Evolutionary conservation across 202 grass and related monocot species (phyloP).

Genomic region (Saccharum hybrid): DNA sequence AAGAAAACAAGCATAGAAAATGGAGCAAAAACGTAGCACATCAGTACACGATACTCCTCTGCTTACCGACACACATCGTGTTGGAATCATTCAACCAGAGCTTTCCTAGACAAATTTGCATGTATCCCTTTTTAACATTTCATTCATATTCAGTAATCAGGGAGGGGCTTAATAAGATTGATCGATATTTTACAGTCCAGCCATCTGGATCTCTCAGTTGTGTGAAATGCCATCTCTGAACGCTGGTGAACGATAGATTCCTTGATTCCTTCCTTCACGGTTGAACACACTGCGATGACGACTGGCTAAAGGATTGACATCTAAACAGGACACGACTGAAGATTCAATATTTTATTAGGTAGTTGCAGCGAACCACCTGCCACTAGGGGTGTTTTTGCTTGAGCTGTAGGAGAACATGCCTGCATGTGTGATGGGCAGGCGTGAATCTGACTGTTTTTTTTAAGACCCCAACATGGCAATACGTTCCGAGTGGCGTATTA

Average conservation of each 20-base stretch:
- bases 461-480: background rate
- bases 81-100: background rate
- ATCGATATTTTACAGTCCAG: background rate
- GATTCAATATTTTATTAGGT: constrained; percentile 9
- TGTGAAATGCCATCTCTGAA: background rate
- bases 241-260: background rate
- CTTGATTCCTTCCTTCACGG: background rate
- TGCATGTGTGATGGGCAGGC: constrained; percentile 12
- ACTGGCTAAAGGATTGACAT: background rate
- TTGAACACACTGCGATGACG: background rate
- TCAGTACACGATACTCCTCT: background rate
- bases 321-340: background rate
- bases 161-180: background rate
- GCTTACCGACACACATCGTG: constrained; percentile 4
- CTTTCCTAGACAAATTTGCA: background rate
- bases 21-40: background rate
- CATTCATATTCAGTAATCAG: too few species aligned
- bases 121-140: background rate
- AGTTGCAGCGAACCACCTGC: background rate
- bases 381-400: background rate
- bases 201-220: background rate
- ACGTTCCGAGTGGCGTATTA: background rate
- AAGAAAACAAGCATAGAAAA: background rate
- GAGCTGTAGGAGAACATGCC: constrained; percentile 34
- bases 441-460: background rate